Percentiles rank a stretch among this genome's conserved stretches.
Conservation (phyloP, 2,329 filamentous ascomycete species). For the Epichloe gansuensis region DNA sequence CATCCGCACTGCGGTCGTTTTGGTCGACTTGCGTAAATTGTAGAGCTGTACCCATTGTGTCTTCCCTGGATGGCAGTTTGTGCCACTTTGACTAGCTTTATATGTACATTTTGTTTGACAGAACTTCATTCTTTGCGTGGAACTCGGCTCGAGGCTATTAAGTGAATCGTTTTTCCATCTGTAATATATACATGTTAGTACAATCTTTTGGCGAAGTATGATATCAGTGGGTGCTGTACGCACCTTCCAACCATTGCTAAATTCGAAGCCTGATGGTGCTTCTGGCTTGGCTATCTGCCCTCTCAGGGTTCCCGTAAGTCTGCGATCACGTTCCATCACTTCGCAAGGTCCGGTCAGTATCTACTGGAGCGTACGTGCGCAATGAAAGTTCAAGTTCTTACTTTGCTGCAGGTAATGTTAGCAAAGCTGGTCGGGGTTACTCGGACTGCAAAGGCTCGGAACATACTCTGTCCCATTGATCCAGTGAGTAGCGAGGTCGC, state of each 20-base stretch:
- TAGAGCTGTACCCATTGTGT: background rate
- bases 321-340: conserved; percentile 56
- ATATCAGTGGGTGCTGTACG: conserved; percentile 8
- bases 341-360: background rate
- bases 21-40: background rate
- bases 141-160: conserved; percentile 17
- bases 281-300: conserved; percentile 44
- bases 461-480: conserved; percentile 51
- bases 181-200: conserved; percentile 2
- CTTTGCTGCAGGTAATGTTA: conserved; percentile 38
- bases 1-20: background rate
- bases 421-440: conserved; percentile 3
- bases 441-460: background rate
- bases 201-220: background rate
- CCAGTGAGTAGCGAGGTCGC: conserved; percentile 45
- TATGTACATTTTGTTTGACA: conserved; percentile 9
- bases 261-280: conserved; percentile 47
- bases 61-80: background rate
- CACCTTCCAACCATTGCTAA: conserved; percentile 55
- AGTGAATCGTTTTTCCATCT: conserved; percentile 43
- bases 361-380: conserved; percentile 3
- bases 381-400: conserved; percentile 18
- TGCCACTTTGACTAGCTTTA: conserved; percentile 1
- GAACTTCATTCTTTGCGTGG: background rate
- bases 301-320: conserved; percentile 46